A percentile compares a stretch with the other conserved stretches of the same genome.
Evolutionary conservation across 2,329 filamentous ascomycete species (phyloP).

Genomic region (Cordyceps cateniannulata): DNA sequence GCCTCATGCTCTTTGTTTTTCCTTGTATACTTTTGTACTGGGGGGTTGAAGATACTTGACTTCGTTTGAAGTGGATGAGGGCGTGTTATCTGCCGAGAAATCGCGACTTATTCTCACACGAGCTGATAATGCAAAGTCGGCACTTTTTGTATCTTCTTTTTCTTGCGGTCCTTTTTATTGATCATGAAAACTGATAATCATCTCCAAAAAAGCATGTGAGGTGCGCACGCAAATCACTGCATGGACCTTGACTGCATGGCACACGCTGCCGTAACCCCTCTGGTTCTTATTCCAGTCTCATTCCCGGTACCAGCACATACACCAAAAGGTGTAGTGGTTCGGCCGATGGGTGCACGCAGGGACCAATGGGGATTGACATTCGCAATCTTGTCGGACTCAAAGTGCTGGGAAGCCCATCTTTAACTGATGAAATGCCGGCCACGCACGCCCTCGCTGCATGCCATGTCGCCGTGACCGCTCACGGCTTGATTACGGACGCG

Average conservation of each 20-base stretch:
- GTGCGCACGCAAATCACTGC: not conserved
- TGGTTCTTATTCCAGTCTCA: constrained; percentile 1
- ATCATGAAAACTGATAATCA: not conserved
- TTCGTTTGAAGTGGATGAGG: not conserved
- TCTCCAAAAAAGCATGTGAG: not conserved
- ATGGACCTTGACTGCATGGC: not conserved
- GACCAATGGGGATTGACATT: not conserved
- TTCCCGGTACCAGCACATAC: not conserved
- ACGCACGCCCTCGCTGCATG: too few species aligned
- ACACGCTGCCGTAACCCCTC: not conserved
- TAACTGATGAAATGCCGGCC: too few species aligned
- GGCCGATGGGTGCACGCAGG: too few species aligned
- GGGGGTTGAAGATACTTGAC: too few species aligned
- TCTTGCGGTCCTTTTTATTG: not conserved
- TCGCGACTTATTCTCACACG: not conserved
- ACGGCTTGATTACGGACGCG: too few species aligned
- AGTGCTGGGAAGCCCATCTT: too few species aligned
- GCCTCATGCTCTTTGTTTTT: not conserved
- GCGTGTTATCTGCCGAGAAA: not conserved
- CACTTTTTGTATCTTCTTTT: not conserved
- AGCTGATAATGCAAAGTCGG: not conserved
- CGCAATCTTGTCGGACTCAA: too few species aligned
- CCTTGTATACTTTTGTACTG: not conserved
- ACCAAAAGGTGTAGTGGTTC: not conserved
- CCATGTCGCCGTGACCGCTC: too few species aligned